A percentile compares a stretch with the other conserved stretches of the same genome.
phyloP scores from a whole-genome alignment of 2,329 filamentous ascomycete species.

The Gnomoniopsis sp. region DNA sequence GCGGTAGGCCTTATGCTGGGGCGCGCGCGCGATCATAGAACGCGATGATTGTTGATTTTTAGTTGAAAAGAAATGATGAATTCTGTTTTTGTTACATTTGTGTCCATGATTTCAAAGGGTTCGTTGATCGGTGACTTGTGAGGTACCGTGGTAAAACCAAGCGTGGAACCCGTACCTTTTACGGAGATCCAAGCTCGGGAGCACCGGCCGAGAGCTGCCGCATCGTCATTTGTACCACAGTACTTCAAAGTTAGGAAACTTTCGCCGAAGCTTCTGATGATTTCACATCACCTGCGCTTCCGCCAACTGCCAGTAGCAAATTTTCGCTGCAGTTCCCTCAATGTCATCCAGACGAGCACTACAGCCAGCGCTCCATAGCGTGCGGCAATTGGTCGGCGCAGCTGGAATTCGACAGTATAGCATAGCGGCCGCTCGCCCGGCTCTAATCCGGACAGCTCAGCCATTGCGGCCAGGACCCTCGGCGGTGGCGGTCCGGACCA shows the following conservation, averaged over 20 bases:
- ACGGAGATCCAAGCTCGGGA: no score
- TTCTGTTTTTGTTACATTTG: neutral
- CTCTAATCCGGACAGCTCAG: neutral
- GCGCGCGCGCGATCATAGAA: neutral
- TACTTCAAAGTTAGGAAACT: no score
- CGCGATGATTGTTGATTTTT: neutral
- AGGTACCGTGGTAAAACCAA: no score
- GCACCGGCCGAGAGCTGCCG: no score
- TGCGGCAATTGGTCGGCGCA: constrained; percentile 9
- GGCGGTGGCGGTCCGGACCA: neutral
- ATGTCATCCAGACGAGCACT: constrained; percentile 14
- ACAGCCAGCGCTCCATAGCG: neutral
- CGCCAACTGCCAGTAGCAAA: neutral
- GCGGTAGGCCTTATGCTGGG: neutral
- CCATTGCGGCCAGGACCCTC: neutral
- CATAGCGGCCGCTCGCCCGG: neutral
- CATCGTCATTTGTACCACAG: no score
- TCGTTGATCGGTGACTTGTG: no score
- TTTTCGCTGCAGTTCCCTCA: neutral
- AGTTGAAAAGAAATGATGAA: neutral
- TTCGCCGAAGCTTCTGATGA: neutral
- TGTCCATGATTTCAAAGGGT: no score
- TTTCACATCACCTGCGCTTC: neutral
- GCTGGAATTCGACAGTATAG: neutral
- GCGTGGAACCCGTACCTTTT: no score